These are phyloP conservation scores for Solanum piurae DNA, from an alignment of 257 asterid genomes.

Conservation along the genomic window DNA sequence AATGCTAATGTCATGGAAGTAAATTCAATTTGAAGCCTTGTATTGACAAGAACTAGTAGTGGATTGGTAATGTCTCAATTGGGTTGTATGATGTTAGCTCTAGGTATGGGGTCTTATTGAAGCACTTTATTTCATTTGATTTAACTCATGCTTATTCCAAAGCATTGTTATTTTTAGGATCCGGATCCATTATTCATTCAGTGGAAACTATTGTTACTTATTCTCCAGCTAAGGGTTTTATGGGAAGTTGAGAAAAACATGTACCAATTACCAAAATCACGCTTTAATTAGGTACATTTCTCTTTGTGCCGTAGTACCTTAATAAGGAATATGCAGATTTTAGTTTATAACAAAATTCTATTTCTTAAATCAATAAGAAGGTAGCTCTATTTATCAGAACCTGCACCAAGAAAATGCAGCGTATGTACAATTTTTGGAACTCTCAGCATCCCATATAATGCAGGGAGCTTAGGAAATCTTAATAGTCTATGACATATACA, in stretches of 20 bases:
- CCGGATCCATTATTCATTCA: background rate
- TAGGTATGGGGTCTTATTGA: background rate
- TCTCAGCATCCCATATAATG: background rate
- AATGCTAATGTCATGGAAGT: background rate
- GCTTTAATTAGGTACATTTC: background rate
- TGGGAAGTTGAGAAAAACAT: background rate
- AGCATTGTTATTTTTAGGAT: background rate
- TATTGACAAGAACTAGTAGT: background rate
- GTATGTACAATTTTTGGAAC: background rate
- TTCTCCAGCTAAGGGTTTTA: background rate
- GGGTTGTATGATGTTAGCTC: background rate
- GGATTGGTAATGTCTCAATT: background rate
- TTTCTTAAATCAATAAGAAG: background rate
- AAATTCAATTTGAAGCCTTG: background rate
- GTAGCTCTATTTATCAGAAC: background rate
- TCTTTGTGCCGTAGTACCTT: background rate
- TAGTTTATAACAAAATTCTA: background rate
- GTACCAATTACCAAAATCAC: background rate
- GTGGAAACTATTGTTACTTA: background rate
- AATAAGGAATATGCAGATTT: background rate
- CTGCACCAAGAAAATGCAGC: background rate
- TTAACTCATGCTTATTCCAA: background rate
- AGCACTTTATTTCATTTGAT: background rate
- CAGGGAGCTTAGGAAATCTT: background rate
- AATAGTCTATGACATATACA: background rate